Evolutionary conservation across 2,329 filamentous ascomycete genomes (phyloP).

Genomic region (Venturiaceae sp.): DNA sequence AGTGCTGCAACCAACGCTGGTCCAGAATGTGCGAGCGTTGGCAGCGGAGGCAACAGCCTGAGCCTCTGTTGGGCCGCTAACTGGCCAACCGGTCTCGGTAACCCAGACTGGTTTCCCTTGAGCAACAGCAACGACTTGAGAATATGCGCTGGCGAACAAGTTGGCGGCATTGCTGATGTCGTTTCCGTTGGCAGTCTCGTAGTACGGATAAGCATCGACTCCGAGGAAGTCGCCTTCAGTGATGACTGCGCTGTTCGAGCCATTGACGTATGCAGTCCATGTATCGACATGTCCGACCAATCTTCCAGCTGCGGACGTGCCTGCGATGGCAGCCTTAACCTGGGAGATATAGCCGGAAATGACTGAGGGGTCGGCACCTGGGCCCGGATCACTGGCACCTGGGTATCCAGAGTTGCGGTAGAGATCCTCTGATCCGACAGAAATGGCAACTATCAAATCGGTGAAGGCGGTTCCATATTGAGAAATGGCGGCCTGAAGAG

Average conservation of each 20-base stretch:
- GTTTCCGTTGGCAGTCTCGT: slow-evolving; percentile 50
- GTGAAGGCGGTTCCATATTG: slow-evolving; percentile 59
- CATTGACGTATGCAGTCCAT: slow-evolving; percentile 48
- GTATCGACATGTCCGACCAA: slow-evolving; percentile 81
- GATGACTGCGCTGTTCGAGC: slow-evolving; percentile 58
- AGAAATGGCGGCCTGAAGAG: slow-evolving; percentile 58
- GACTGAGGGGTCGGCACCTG: slow-evolving; percentile 52
- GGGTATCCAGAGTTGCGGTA: slow-evolving; percentile 55
- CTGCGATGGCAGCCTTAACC: slow-evolving; percentile 53
- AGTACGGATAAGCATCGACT: slow-evolving; percentile 79
- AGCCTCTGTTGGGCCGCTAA: slow-evolving; percentile 54
- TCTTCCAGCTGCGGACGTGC: slow-evolving; percentile 47
- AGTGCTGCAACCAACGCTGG: slow-evolving; percentile 60
- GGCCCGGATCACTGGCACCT: slow-evolving; percentile 49
- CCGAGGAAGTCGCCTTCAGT: slow-evolving; percentile 68
- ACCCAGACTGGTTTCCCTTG: slow-evolving; percentile 69
- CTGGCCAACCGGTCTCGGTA: slow-evolving; percentile 83
- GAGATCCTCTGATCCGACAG: slow-evolving; percentile 73
- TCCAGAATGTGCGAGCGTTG: slow-evolving; percentile 75
- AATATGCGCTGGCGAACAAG: slow-evolving; percentile 58
- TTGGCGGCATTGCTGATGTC: slow-evolving; percentile 51
- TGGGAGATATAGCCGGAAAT: slow-evolving; percentile 62
- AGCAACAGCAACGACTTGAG: slow-evolving; percentile 47
- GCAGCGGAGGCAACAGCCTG: slow-evolving; percentile 49
- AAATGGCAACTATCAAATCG: slow-evolving; percentile 67